Percentiles rank a stretch among this genome's conserved stretches.
phyloP scores from a whole-genome alignment of 306 rosid genomes.

The Geum urbanum region DNA sequence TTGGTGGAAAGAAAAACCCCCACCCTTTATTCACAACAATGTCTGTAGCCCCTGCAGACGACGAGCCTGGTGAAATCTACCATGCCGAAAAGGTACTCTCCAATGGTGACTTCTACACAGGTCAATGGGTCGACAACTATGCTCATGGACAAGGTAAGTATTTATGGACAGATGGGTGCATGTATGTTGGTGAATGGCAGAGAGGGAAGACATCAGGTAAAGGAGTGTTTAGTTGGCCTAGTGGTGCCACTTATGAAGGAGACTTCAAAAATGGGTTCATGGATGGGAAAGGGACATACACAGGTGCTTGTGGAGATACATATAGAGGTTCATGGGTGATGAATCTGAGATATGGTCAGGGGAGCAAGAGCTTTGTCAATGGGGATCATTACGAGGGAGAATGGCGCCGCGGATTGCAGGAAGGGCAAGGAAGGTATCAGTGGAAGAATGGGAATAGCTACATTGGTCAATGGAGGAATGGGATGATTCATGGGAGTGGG shows the following conservation, averaged over 20 bases:
- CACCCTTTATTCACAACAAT: slow-evolving; percentile 58
- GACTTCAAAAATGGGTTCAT: slow-evolving; percentile 61
- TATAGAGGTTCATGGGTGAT: slow-evolving; percentile 76
- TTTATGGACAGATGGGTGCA: slow-evolving; percentile 87
- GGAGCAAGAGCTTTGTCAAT: slow-evolving; percentile 58
- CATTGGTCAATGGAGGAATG: slow-evolving; percentile 71
- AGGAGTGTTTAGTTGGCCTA: slow-evolving; percentile 92
- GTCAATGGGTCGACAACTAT: slow-evolving; percentile 51
- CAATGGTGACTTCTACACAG: slow-evolving; percentile 78
- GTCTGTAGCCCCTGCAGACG: slow-evolving; percentile 84
- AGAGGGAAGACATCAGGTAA: slow-evolving; percentile 59
- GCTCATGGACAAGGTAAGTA: slow-evolving; percentile 84
- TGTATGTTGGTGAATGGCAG: slow-evolving; percentile 84
- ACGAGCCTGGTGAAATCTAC: slow-evolving; percentile 47
- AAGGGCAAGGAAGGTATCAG: slow-evolving; percentile 81
- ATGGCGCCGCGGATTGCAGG: slow-evolving; percentile 73
- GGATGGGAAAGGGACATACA: slow-evolving; percentile 82
- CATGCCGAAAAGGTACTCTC: slow-evolving; percentile 51
- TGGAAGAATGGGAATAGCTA: slow-evolving; percentile 78
- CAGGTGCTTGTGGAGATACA: slow-evolving; percentile 64
- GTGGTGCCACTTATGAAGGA: slow-evolving; percentile 88
- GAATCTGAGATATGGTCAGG: slow-evolving; percentile 74
- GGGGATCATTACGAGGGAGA: slow-evolving; percentile 93
- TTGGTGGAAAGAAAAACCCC: slow-evolving; percentile 54
- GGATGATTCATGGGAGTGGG: slow-evolving; percentile 66